Percentiles rank a stretch among this genome's conserved stretches.
Evolutionary conservation across 2,329 filamentous ascomycete species (phyloP).

Genomic region (Aquanectria penicillioides): DNA sequence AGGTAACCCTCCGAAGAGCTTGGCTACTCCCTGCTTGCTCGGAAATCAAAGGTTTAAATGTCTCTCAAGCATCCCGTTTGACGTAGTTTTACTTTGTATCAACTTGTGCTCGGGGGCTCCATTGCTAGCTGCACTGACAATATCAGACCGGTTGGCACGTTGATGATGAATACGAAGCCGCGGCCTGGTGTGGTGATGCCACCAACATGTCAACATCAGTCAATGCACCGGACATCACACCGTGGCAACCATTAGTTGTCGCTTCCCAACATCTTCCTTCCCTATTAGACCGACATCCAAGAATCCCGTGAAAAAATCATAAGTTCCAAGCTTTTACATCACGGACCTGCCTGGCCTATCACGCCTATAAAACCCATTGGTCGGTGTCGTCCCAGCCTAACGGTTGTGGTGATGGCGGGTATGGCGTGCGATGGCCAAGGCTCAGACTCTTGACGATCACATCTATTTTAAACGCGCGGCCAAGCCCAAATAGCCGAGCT

Average conservation of each 20-base stretch:
- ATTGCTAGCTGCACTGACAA: too few relatives aligned
- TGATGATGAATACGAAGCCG: too few relatives aligned
- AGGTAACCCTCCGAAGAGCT: too few relatives aligned
- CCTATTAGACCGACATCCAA: too few relatives aligned
- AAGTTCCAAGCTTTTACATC: slow-evolving; percentile 16
- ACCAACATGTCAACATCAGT: neutral
- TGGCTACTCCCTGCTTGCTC: too few relatives aligned
- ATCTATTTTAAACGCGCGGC: slow-evolving; percentile 7
- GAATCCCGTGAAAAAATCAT: too few relatives aligned
- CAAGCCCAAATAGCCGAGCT: neutral
- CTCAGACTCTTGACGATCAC: neutral
- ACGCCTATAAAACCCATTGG: slow-evolving; percentile 4
- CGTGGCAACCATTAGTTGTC: neutral
- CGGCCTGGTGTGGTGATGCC: neutral
- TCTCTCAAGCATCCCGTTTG: too few relatives aligned
- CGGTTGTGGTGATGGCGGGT: slow-evolving; percentile 18
- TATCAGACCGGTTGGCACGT: neutral
- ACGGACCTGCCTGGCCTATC: slow-evolving; percentile 3
- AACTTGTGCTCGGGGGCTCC: too few relatives aligned
- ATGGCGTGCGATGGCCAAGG: slow-evolving; percentile 23
- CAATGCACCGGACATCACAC: too few relatives aligned
- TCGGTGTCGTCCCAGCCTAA: slow-evolving; percentile 3
- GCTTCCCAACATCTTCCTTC: neutral
- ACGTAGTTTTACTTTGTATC: too few relatives aligned
- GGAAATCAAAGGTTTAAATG: too few relatives aligned